Conservation (phyloP, 768 basidiomycete genomes). For the Clitopilus passeckerianus region DNA sequence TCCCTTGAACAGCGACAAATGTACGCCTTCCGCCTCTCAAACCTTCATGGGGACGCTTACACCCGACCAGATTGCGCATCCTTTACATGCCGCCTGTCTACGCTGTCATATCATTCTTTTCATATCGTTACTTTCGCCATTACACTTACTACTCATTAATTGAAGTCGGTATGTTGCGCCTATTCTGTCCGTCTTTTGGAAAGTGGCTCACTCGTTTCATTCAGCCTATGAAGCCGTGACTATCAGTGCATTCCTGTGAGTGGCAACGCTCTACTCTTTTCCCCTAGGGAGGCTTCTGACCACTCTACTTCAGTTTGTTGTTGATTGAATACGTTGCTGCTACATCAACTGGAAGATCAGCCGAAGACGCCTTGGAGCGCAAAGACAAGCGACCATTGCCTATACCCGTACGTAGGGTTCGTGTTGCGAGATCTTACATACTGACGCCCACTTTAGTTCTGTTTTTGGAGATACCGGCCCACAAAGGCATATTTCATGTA, state of each 20-base stretch:
- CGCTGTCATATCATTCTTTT: conserved; percentile 79
- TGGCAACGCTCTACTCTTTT: conserved; percentile 3
- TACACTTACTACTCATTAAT: conserved; percentile 54
- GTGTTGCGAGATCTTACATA: neutral
- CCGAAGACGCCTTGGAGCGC: conserved; percentile 63
- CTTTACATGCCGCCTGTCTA: conserved; percentile 84
- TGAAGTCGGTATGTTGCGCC: conserved; percentile 29
- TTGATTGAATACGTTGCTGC: conserved; percentile 82
- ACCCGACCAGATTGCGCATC: conserved; percentile 56
- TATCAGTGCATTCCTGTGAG: conserved; percentile 81
- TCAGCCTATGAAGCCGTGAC: conserved; percentile 78
- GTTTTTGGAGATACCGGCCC: conserved; percentile 77
- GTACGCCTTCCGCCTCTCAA: conserved; percentile 32
- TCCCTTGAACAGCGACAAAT: conserved; percentile 76
- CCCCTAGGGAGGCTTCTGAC: neutral
- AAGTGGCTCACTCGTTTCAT: neutral
- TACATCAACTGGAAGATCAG: conserved; percentile 56
- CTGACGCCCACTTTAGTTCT: conserved; percentile 45
- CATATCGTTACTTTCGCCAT: conserved; percentile 76
- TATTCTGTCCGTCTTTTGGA: neutral
- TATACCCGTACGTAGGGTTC: conserved; percentile 39
- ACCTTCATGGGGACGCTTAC: neutral
- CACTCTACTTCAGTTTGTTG: conserved; percentile 46
- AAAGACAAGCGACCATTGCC: conserved; percentile 79
- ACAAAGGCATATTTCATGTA: conserved; percentile 92